Evolutionary conservation across 2,329 filamentous ascomycete species (phyloP).

Genomic region (Epichloe festucae): DNA sequence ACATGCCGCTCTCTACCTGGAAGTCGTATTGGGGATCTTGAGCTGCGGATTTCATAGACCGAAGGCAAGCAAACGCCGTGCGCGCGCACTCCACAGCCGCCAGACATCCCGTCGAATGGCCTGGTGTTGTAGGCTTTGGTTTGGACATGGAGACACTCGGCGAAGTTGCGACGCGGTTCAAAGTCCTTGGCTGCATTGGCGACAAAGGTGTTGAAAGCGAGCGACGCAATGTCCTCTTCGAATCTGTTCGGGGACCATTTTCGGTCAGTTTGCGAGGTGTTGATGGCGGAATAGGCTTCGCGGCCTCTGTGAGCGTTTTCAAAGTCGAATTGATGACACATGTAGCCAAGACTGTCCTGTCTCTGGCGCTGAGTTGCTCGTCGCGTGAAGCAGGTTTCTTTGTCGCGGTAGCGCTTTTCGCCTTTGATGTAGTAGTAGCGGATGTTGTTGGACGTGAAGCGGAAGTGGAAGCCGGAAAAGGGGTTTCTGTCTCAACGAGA

Average conservation of each 20-base stretch:
- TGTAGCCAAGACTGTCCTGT: slow-evolving; percentile 56
- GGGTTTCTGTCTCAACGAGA: slow-evolving; percentile 18
- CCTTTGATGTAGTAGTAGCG: slow-evolving; percentile 12
- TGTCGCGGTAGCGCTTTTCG: slow-evolving; percentile 11
- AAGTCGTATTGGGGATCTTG: slow-evolving; percentile 44
- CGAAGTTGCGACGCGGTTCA: slow-evolving; percentile 47
- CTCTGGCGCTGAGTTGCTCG: slow-evolving; percentile 25
- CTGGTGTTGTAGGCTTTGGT: slow-evolving; percentile 14
- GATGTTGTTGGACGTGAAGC: slow-evolving; percentile 16
- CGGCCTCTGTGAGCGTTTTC: slow-evolving; percentile 54
- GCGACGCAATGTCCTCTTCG: slow-evolving; percentile 33
- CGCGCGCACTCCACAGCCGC: slow-evolving; percentile 57
- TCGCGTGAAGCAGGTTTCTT: slow-evolving; percentile 12
- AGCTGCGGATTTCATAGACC: slow-evolving; percentile 40
- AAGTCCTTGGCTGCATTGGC: slow-evolving; percentile 46
- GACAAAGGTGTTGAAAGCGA: slow-evolving; percentile 46
- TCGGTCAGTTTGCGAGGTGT: slow-evolving; percentile 22
- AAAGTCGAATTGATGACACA: slow-evolving; percentile 59
- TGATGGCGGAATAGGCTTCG: slow-evolving; percentile 32
- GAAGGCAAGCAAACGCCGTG: slow-evolving; percentile 51
- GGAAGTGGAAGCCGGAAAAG: slow-evolving; percentile 14
- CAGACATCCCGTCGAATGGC: slow-evolving; percentile 32
- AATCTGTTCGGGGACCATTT: slow-evolving; percentile 20
- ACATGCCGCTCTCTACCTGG: slow-evolving; percentile 62
- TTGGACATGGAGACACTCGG: slow-evolving; percentile 27